Percentiles rank a stretch among this genome's conserved stretches.
These are phyloP conservation scores for Mallotus nudiflorus DNA, from an alignment of 345 rosid species.

Conservation along the genomic window DNA sequence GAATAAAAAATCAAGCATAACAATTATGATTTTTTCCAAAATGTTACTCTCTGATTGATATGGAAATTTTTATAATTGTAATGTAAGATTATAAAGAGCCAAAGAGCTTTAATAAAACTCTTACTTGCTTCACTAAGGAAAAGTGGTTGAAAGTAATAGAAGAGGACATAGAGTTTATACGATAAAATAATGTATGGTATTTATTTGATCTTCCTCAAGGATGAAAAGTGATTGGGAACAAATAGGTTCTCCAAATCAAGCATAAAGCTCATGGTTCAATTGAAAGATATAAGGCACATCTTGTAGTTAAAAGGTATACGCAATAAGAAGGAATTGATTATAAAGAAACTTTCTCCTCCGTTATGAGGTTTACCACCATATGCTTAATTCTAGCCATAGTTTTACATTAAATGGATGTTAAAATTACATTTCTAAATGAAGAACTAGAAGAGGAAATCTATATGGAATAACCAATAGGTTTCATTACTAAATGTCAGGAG, in stretches of 20 bases:
- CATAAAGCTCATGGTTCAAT: background rate
- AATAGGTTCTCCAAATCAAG: background rate
- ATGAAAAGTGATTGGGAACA: background rate
- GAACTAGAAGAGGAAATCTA: background rate
- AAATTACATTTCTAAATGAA: background rate
- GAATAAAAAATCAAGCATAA: too few species aligned
- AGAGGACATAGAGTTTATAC: background rate
- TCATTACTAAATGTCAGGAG: background rate
- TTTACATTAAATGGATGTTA: background rate
- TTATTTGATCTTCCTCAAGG: background rate
- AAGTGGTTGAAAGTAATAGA: background rate
- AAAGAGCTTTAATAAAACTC: background rate
- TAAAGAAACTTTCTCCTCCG: background rate
- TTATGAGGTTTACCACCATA: background rate
- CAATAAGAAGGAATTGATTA: background rate
- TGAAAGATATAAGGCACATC: background rate
- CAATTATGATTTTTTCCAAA: background rate
- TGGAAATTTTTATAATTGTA: background rate
- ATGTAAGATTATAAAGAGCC: background rate
- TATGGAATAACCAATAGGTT: background rate
- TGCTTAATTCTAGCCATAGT: background rate
- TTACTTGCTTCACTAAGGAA: background rate
- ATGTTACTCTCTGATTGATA: background rate
- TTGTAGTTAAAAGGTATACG: background rate
- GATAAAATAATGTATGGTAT: background rate